Conservation (phyloP, 2,329 filamentous ascomycete species). For the Neonectria punicea region DNA sequence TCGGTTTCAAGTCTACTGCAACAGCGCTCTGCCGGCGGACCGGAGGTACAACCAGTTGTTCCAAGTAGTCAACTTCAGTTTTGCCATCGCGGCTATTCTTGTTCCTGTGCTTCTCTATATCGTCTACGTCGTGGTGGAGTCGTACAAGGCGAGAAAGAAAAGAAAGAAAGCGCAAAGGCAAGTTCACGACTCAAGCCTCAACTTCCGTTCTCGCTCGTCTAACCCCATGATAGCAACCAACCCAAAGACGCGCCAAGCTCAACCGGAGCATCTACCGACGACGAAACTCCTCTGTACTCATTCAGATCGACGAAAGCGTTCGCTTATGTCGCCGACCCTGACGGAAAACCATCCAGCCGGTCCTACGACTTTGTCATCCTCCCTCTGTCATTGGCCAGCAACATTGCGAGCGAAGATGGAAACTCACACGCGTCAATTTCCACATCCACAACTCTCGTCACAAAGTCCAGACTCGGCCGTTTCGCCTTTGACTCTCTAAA, state of each 20-base stretch:
- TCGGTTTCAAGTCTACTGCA: conserved; percentile 19
- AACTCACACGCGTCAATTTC: conserved; percentile 13
- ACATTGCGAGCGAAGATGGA: conserved; percentile 9
- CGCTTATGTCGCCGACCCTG: conserved; percentile 9
- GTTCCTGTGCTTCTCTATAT: conserved; percentile 16
- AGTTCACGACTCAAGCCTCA: neutral
- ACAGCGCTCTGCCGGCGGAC: conserved; percentile 4
- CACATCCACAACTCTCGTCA: conserved; percentile 6
- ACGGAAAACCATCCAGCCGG: neutral
- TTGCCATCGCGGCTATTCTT: conserved; percentile 8
- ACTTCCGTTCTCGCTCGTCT: neutral
- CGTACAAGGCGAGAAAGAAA: neutral
- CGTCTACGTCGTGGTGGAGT: neutral
- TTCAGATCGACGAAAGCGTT: conserved; percentile 19
- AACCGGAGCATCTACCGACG: neutral
- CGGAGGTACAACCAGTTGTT: conserved; percentile 3
- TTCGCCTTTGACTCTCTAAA: conserved; percentile 19
- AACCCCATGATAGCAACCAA: neutral
- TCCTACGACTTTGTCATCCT: conserved; percentile 22
- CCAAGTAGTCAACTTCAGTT: conserved; percentile 14
- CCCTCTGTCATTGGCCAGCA: conserved; percentile 17
- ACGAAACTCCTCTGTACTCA: conserved; percentile 7
- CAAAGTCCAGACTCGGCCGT: conserved; percentile 25
- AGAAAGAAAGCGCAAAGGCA: neutral
- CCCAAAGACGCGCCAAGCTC: neutral